Evolutionary conservation across 768 basidiomycete genomes (phyloP).

Genomic region (Ramaria sp.): DNA sequence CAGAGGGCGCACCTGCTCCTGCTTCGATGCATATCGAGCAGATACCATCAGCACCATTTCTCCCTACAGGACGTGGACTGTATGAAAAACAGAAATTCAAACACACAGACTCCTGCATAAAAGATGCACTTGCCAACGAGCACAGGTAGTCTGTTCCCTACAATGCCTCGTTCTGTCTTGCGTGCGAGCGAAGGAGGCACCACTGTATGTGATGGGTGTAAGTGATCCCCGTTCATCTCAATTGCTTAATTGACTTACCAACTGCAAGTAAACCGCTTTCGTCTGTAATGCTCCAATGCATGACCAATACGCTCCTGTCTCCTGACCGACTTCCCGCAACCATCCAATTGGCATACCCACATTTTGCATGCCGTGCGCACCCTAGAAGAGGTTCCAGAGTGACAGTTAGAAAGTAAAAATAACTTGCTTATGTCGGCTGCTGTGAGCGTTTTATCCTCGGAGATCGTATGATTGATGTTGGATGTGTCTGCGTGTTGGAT

Average conservation of each 20-base stretch:
- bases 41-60: not conserved
- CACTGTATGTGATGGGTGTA: not conserved
- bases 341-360: slow-evolving; percentile 1
- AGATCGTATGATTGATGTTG: not conserved
- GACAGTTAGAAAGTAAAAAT: not conserved
- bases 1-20: not conserved
- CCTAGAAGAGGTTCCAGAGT: not conserved
- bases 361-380: not conserved
- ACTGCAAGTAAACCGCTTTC: slow-evolving; percentile 5
- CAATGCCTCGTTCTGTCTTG: slow-evolving; percentile 3
- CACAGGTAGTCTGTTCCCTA: slow-evolving; percentile 1
- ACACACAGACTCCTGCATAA: not conserved
- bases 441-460: not conserved
- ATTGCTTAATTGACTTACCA: not conserved
- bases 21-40: not conserved
- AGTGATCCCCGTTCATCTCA: not conserved
- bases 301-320: slow-evolving; percentile 4
- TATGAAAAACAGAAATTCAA: not conserved
- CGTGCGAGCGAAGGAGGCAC: not conserved
- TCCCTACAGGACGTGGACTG: not conserved
- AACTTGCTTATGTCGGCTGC: not conserved
- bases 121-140: not conserved
- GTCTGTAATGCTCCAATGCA: slow-evolving; percentile 1
- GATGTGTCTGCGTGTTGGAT: not conserved
- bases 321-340: not conserved